phyloP scores from a whole-genome alignment of 768 basidiomycete species.

The Leccinum boreale region DNA sequence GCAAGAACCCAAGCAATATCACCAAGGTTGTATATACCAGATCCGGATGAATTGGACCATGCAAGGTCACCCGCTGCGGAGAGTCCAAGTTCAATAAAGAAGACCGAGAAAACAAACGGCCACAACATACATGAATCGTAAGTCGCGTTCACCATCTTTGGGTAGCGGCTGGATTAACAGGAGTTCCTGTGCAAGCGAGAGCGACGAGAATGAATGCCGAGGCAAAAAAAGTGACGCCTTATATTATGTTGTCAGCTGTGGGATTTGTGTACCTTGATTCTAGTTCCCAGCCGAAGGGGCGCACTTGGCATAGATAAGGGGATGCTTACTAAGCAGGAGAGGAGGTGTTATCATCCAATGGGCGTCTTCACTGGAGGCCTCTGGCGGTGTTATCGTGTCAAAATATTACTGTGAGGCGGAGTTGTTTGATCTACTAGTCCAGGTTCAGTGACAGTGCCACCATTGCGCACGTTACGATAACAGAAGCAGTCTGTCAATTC shows the following conservation, averaged over 20 bases:
- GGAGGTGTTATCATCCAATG: slow-evolving; percentile 23
- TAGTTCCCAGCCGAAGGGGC: neutral
- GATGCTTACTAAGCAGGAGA: slow-evolving; percentile 18
- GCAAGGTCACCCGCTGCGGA: slow-evolving; percentile 38
- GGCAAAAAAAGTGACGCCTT: neutral
- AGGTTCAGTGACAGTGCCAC: neutral
- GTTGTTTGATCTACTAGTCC: neutral
- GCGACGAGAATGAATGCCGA: neutral
- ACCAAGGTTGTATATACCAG: slow-evolving; percentile 52
- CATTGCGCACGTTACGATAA: slow-evolving; percentile 12
- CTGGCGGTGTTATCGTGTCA: slow-evolving; percentile 17
- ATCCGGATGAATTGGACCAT: slow-evolving; percentile 20
- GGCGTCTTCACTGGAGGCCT: neutral
- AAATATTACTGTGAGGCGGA: neutral
- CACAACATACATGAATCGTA: slow-evolving; percentile 38
- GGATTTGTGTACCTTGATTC: slow-evolving; percentile 12
- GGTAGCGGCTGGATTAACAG: neutral
- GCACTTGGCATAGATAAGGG: slow-evolving; percentile 21
- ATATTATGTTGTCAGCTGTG: slow-evolving; percentile 23
- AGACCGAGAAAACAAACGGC: too few relatives aligned
- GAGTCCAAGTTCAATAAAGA: neutral
- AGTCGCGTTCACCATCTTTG: slow-evolving; percentile 42
- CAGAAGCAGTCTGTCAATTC: slow-evolving; percentile 1
- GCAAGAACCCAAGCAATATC: slow-evolving; percentile 70
- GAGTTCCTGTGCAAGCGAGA: neutral